Conservation (phyloP, 371 early-diverging fungal species). For the Rhizomucor miehei region DNA sequence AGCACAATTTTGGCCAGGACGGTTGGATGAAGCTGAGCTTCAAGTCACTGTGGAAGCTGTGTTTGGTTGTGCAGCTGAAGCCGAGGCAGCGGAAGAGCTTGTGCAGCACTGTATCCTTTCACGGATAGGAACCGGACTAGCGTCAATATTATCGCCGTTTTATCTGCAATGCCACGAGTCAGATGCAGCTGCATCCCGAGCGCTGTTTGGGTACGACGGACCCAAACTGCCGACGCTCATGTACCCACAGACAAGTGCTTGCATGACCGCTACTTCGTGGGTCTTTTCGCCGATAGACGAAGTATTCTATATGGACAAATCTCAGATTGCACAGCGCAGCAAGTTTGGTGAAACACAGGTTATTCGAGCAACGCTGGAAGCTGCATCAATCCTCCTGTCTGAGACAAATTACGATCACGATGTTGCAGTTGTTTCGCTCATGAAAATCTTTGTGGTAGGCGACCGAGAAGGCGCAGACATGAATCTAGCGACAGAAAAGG, state of each 20-base stretch:
- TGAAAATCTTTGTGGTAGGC: conserved; percentile 50
- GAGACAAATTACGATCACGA: conserved; percentile 31
- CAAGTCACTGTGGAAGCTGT: conserved; percentile 14
- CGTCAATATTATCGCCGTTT: conserved; percentile 18
- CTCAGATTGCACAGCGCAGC: conserved; percentile 22
- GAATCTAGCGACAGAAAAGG: conserved; percentile 36
- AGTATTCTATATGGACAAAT: conserved; percentile 44
- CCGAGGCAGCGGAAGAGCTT: conserved; percentile 30
- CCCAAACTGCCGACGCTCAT: conserved; percentile 22
- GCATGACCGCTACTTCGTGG: conserved; percentile 27
- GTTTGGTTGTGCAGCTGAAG: conserved; percentile 28
- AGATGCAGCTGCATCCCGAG: conserved; percentile 18
- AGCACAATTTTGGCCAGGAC: conserved; percentile 9
- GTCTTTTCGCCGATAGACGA: conserved; percentile 57
- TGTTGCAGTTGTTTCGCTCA: conserved; percentile 42
- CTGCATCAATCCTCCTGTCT: conserved; percentile 12
- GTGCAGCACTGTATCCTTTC: conserved; percentile 30
- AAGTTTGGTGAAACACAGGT: background rate
- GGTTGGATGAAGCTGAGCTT: conserved; percentile 20
- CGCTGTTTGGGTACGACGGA: conserved; percentile 37
- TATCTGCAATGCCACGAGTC: conserved; percentile 19
- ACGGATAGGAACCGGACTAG: conserved; percentile 10
- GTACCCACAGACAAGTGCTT: conserved; percentile 12
- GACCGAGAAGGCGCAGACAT: conserved; percentile 35
- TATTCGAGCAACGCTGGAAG: conserved; percentile 36